Percentiles rank a stretch among this genome's conserved stretches.
Conservation (phyloP, 140 eudicot species). For the Oenanthe javanica region DNA sequence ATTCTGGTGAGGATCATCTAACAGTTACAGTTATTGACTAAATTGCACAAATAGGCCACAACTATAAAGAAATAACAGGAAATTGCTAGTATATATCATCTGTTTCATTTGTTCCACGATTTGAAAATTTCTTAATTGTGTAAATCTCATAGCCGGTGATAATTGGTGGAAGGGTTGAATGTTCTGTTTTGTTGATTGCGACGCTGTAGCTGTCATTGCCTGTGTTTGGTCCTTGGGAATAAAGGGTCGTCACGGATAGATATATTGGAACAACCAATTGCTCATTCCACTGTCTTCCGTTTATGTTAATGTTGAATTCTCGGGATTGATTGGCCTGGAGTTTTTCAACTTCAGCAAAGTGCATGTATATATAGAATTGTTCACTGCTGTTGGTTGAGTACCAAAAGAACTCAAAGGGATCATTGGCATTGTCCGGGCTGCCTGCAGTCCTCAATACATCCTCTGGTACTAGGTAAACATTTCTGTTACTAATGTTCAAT, state of each 20-base stretch:
- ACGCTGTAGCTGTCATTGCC: constrained; percentile 6
- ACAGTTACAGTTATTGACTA: too few species aligned
- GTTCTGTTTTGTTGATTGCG: constrained; percentile 9
- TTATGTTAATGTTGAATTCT: too few species aligned
- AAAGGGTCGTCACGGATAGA: too few species aligned
- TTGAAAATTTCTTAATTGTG: constrained; percentile 14
- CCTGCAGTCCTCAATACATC: constrained; percentile 25
- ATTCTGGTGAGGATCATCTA: too few species aligned
- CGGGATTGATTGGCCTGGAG: too few species aligned
- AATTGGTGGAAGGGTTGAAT: constrained; percentile 37
- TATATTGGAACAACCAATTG: too few species aligned
- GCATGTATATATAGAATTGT: too few species aligned
- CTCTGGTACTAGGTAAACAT: constrained; percentile 16
- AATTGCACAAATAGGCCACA: too few species aligned
- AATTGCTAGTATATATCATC: constrained; percentile 24
- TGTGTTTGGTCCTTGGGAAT: background rate
- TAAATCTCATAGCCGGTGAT: constrained; percentile 32
- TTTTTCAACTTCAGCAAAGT: too few species aligned
- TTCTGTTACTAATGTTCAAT: background rate
- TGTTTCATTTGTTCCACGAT: constrained; percentile 21
- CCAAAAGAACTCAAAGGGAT: constrained; percentile 3
- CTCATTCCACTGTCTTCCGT: too few species aligned
- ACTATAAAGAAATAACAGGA: too few species aligned
- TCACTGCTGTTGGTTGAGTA: background rate
- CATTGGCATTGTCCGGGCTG: constrained; percentile 1